Evolutionary conservation across 1,284 basidiomycete genomes (phyloP).

Genomic region (Papiliotrema nemorosa): DNA sequence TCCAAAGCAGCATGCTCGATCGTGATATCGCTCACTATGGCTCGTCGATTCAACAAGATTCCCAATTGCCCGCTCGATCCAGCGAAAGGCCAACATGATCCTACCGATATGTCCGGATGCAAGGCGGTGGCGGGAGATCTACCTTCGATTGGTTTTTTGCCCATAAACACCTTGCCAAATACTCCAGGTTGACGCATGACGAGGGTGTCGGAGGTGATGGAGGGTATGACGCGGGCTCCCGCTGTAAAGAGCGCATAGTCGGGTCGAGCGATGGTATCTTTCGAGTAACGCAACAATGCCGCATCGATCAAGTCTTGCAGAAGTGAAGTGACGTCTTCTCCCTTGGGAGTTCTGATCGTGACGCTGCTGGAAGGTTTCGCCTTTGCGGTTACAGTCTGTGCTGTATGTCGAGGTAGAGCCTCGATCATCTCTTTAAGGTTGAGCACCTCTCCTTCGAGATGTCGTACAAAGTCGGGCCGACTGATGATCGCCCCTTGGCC

Average conservation of each 20-base stretch:
- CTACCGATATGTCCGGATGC: constrained; percentile 67
- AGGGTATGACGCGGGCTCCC: constrained; percentile 75
- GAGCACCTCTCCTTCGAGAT: constrained; percentile 31
- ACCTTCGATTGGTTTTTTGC: constrained; percentile 58
- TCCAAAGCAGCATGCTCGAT: constrained; percentile 83
- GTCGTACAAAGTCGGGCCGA: constrained; percentile 30
- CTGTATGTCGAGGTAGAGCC: constrained; percentile 19
- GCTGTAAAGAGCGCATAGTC: constrained; percentile 84
- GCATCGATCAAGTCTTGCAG: constrained; percentile 70
- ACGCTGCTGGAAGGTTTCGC: constrained; percentile 52
- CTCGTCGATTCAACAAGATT: constrained; percentile 67
- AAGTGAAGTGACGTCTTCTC: constrained; percentile 68
- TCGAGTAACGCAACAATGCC: constrained; percentile 61
- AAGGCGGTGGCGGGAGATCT: constrained; percentile 78
- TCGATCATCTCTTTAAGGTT: constrained; percentile 24
- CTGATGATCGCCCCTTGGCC: constrained; percentile 29
- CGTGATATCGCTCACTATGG: constrained; percentile 70
- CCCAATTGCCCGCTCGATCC: constrained; percentile 76
- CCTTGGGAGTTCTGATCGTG: constrained; percentile 68
- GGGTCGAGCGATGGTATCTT: constrained; percentile 72
- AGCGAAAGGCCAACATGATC: constrained; percentile 89
- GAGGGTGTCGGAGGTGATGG: constrained; percentile 72
- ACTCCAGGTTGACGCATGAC: constrained; percentile 56
- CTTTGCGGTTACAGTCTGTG: constrained; percentile 30
- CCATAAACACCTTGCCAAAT: constrained; percentile 22